phyloP scores from a whole-genome alignment of 2,329 filamentous ascomycete species.

The Pezicula carpinea region DNA sequence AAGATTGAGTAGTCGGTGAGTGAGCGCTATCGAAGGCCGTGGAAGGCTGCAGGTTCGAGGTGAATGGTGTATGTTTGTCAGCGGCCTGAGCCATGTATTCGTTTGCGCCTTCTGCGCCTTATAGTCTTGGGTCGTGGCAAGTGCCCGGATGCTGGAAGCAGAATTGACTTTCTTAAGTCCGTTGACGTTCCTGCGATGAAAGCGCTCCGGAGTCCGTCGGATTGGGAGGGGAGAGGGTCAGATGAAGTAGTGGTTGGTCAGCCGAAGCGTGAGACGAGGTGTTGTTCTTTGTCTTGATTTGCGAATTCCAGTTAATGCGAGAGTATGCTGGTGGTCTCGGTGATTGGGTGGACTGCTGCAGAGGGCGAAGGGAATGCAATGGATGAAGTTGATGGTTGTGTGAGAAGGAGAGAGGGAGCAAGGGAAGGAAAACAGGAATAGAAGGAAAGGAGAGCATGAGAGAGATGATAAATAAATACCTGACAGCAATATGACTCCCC shows the following conservation, averaged over 20 bases:
- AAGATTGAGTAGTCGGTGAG: conserved; percentile 15
- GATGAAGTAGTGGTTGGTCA: conserved; percentile 13
- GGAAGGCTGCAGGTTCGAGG: conserved; percentile 22
- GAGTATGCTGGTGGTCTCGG: conserved; percentile 5
- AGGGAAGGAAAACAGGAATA: conserved; percentile 1
- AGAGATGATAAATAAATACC: conserved; percentile 1
- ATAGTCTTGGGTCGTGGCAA: conserved; percentile 19
- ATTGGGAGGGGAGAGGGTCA: conserved; percentile 15
- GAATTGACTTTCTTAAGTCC: conserved; percentile 17
- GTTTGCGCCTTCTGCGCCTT: conserved; percentile 14
- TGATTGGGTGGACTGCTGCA: conserved; percentile 6
- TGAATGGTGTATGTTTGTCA: conserved; percentile 14
- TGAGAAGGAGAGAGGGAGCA: background rate
- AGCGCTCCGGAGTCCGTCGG: conserved; percentile 6
- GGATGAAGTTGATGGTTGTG: conserved; percentile 3
- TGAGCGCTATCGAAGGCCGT: conserved; percentile 23
- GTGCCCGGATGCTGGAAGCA: conserved; percentile 8
- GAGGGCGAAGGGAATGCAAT: conserved; percentile 15
- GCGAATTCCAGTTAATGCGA: conserved; percentile 21
- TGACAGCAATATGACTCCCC: background rate
- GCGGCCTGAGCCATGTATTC: conserved; percentile 17
- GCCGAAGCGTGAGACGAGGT: conserved; percentile 6
- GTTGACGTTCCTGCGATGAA: conserved; percentile 1
- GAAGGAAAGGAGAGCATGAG: conserved; percentile 11
- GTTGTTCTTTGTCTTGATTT: conserved; percentile 22